Percentiles rank a stretch among this genome's conserved stretches.
Conservation (phyloP, 768 basidiomycete species). For the Auriscalpium microsporum region DNA sequence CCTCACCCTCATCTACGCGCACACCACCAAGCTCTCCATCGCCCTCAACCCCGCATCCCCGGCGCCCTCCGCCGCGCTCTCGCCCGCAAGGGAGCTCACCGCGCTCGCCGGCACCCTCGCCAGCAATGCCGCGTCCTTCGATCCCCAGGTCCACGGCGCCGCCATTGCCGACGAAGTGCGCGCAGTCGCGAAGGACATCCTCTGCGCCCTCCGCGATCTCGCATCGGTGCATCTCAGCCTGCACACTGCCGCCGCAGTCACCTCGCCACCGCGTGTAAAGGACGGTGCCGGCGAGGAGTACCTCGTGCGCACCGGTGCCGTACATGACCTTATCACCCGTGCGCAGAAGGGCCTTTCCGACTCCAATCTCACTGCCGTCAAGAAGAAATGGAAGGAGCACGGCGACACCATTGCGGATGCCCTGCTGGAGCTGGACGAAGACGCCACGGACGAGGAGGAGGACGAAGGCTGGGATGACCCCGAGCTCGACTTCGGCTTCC, state of each 20-base stretch:
- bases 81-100: conserved; percentile 9
- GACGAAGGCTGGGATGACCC: conserved; percentile 10
- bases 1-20: conserved; percentile 46
- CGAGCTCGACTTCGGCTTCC: conserved; percentile 2
- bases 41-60: conserved; percentile 45
- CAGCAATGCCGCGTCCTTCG: conserved; percentile 10
- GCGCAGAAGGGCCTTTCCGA: conserved; percentile 27
- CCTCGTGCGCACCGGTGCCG: conserved; percentile 45
- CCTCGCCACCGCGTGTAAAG: not conserved
- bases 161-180: conserved; percentile 16
- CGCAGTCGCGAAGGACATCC: conserved; percentile 5
- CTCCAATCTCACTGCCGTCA: conserved; percentile 17
- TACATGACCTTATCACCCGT: conserved; percentile 52
- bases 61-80: conserved; percentile 28
- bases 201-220: conserved; percentile 11
- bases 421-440: conserved; percentile 1
- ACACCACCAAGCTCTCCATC: conserved; percentile 55
- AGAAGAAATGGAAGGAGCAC: conserved; percentile 15
- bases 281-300: conserved; percentile 34
- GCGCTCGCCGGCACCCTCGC: conserved; percentile 8
- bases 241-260: conserved; percentile 5
- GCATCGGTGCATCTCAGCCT: conserved; percentile 7
- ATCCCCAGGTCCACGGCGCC: conserved; percentile 10
- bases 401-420: conserved; percentile 9
- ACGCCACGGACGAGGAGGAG: not conserved